phyloP scores from a whole-genome alignment of 129 eudicot species.

The Ambrosia trifida region DNA sequence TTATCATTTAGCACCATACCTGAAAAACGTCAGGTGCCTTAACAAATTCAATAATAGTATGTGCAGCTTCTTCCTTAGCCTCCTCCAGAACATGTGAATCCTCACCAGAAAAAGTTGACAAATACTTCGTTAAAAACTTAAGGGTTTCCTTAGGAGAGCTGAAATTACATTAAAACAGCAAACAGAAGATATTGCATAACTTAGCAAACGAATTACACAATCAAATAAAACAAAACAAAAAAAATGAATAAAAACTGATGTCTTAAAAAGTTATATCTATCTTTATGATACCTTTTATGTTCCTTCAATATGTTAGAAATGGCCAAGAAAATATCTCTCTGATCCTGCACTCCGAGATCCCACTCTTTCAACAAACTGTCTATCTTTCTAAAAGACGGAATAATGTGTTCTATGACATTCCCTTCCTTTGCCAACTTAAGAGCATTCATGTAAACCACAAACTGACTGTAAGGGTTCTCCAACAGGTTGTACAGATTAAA shows the following conservation, averaged over 20 bases:
- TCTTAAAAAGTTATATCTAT: neutral
- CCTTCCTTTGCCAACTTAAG: conserved; percentile 74
- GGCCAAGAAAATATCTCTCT: conserved; percentile 69
- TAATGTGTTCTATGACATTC: conserved; percentile 68
- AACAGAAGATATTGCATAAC: conserved; percentile 8
- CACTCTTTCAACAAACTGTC: conserved; percentile 84
- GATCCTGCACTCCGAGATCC: conserved; percentile 85
- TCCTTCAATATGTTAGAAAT: conserved; percentile 73
- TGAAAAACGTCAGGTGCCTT: conserved; percentile 89
- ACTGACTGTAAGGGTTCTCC: conserved; percentile 82
- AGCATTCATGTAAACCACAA: conserved; percentile 81
- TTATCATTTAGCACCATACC: conserved; percentile 42
- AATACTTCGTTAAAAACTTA: conserved; percentile 66
- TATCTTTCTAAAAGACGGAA: conserved; percentile 74
- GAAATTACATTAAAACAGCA: conserved; percentile 34
- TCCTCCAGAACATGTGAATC: conserved; percentile 61
- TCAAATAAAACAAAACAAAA: too few relatives aligned
- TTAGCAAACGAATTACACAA: too few relatives aligned
- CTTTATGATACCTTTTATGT: conserved; percentile 58
- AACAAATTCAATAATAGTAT: conserved; percentile 67
- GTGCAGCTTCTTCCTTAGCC: conserved; percentile 88
- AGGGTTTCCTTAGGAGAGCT: conserved; percentile 87
- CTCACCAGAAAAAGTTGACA: conserved; percentile 81
- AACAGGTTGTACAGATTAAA: conserved; percentile 83
- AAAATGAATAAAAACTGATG: neutral